These are phyloP conservation scores for Phytophthora lateralis DNA, from an alignment of 352 stramenopile species.

Conservation along the genomic window DNA sequence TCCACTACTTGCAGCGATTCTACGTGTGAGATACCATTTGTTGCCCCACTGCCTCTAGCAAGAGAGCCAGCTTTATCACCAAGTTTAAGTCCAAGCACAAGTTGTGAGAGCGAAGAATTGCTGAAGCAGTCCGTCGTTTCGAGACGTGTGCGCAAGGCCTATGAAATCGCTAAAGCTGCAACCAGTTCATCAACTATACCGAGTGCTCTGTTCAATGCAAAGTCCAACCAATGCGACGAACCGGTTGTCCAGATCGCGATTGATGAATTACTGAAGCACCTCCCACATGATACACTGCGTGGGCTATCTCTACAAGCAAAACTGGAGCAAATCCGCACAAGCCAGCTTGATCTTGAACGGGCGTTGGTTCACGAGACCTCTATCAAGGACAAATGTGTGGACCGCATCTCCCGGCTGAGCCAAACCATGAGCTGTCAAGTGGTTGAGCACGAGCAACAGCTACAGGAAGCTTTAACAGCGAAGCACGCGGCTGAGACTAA, in stretches of 20 bases:
- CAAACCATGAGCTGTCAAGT: constrained; percentile 74
- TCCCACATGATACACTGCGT: constrained; percentile 18
- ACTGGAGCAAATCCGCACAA: constrained; percentile 40
- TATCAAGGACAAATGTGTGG: constrained; percentile 75
- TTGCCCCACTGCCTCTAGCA: neutral
- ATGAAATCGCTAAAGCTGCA: constrained; percentile 56
- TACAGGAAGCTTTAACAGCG: constrained; percentile 46
- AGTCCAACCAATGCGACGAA: constrained; percentile 14
- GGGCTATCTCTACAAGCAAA: constrained; percentile 53
- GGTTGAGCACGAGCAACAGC: constrained; percentile 63
- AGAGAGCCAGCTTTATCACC: constrained; percentile 13
- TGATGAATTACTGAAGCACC: constrained; percentile 45
- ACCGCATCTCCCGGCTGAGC: constrained; percentile 69
- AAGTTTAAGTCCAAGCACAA: constrained; percentile 21
- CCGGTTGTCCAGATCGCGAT: constrained; percentile 31
- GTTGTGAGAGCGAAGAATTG: constrained; percentile 17
- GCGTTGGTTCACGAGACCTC: constrained; percentile 48
- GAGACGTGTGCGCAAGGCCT: constrained; percentile 52
- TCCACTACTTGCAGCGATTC: constrained; percentile 43
- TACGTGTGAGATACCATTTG: constrained; percentile 21
- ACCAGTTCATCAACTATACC: constrained; percentile 9
- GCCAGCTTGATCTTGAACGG: constrained; percentile 42
- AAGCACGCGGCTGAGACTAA: constrained; percentile 43
- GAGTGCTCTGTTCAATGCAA: neutral
- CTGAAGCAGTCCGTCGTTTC: constrained; percentile 43